phyloP scores from a whole-genome alignment of 176 grass and related monocot species.

The Aegilops sharonensis region DNA sequence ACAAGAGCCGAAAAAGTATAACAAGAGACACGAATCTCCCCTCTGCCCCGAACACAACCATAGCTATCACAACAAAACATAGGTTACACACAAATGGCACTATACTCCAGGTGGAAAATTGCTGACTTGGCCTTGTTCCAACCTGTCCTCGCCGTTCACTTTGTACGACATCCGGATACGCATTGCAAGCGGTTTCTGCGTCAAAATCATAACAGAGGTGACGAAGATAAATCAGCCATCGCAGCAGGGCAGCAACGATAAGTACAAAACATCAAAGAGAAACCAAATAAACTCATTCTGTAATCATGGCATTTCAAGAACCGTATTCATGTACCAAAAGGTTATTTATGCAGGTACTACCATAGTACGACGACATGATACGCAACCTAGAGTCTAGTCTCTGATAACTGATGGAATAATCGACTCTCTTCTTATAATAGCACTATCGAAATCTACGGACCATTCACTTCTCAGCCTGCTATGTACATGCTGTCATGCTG shows the following conservation, averaged over 20 bases:
- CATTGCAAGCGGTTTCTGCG: constrained; percentile 87
- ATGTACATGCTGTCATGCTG: constrained; percentile 13
- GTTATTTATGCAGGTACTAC: not conserved
- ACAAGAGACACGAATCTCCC: not conserved
- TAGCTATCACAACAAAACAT: constrained; percentile 32
- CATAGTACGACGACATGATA: not conserved
- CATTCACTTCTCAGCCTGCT: not conserved
- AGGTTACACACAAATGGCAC: constrained; percentile 28
- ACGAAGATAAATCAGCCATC: constrained; percentile 18
- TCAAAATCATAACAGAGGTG: constrained; percentile 14
- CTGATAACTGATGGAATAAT: not conserved
- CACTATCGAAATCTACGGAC: not conserved
- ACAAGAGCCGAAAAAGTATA: constrained; percentile 17
- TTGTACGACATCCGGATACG: constrained; percentile 84
- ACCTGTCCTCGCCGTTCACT: constrained; percentile 78
- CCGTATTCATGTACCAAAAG: constrained; percentile 11
- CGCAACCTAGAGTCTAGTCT: too few species aligned
- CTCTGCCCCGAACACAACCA: constrained; percentile 7
- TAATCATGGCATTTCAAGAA: not conserved
- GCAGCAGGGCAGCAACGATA: not conserved
- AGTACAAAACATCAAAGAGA: not conserved
- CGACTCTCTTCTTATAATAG: not conserved
- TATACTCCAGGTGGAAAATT: constrained; percentile 87
- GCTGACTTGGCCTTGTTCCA: constrained; percentile 93
- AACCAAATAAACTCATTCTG: not conserved